phyloP scores from a whole-genome alignment of 2,329 filamentous ascomycete species.

The Fusarium penzigii region DNA sequence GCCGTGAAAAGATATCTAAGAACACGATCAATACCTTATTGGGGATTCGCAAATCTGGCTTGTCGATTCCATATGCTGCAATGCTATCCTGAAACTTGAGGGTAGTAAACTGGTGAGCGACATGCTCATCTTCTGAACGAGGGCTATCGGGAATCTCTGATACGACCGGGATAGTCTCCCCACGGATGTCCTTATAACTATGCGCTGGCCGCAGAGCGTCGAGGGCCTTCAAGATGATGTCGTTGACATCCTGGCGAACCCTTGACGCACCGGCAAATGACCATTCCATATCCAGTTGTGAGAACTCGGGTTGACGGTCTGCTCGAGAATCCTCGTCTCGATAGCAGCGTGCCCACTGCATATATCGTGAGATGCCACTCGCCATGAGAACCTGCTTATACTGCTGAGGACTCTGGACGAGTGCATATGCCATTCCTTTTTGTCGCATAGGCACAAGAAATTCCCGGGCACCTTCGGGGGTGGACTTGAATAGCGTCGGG shows the following conservation, averaged over 20 bases:
- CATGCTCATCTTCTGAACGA: constrained; percentile 14
- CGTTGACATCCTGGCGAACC: constrained; percentile 38
- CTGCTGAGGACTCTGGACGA: constrained; percentile 96
- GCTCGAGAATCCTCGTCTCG: constrained; percentile 91
- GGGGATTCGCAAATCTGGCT: constrained; percentile 81
- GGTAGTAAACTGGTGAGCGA: constrained; percentile 35
- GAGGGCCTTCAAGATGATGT: constrained; percentile 35
- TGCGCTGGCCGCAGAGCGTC: constrained; percentile 29
- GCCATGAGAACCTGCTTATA: constrained; percentile 99
- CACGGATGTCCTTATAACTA: constrained; percentile 65
- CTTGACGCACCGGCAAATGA: constrained; percentile 66
- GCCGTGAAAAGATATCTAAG: rapidly evolving
- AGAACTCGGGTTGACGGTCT: constrained; percentile 95
- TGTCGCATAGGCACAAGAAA: constrained; percentile 88
- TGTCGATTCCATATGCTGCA: constrained; percentile 80
- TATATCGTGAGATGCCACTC: constrained; percentile 79
- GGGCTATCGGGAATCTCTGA: constrained; percentile 23
- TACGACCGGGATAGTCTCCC: constrained; percentile 36
- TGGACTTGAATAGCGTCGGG: constrained; percentile 94
- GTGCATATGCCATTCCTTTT: constrained; percentile 77
- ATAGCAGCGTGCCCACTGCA: constrained; percentile 92
- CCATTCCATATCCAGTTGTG: constrained; percentile 92
- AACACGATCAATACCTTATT: constrained; percentile 52
- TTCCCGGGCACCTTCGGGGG: constrained; percentile 90
- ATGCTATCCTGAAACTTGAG: constrained; percentile 58